Evolutionary conservation across 1,139 yeast genomes (phyloP), one percentile per base, ranked within the genome.

Genomic region (Hansenula lynferdii): DNA sequence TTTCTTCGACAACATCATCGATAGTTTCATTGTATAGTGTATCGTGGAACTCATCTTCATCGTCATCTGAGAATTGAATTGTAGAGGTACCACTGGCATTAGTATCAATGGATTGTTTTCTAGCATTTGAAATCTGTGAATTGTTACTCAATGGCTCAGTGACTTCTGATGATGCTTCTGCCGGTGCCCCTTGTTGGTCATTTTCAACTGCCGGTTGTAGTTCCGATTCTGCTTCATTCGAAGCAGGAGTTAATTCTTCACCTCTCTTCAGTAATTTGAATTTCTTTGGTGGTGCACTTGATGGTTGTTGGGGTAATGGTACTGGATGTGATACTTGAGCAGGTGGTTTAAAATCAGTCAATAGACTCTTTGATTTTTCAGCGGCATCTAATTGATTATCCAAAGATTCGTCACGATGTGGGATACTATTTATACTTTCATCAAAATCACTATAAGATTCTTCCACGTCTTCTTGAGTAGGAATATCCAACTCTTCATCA

Each of bases 261-360:
- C 66, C 67, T 38, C 67, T 56, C 42, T 59, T 62, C 39, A 63
- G 35, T 5, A 63, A 35, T 38, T 54, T 59, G 32, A 60, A 43
- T 36, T 46, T 49, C 33, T 42, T 49, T 25, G 47, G 47, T 3
- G 36, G 38, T 35, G 14, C 36, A 22, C 18, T 32, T 29, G 30
- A 33, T 38, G n/a, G 37, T 18, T 15, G 42, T 24, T 17, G n/a
- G 5, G 18, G 8, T 10, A 15, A 12, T 26, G 16, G 6, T 6
- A 16, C 20, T 27, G 29, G 20, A 6, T 15, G 15, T 16, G 19
- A 34, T 37, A 60, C 67, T 36, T 67, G 70, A 35, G 62, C 67
- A 45, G 67, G 61, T 16, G 65, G 72, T 27, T 62, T 57, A 35
- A 62, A 70, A 43, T 63, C 61, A 30, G 49, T 50, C 39, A 49